Evolutionary conservation across 805 yeast genomes (phyloP), one percentile per base, ranked within the genome.

Genomic region (Barnettozyma siamensis): DNA sequence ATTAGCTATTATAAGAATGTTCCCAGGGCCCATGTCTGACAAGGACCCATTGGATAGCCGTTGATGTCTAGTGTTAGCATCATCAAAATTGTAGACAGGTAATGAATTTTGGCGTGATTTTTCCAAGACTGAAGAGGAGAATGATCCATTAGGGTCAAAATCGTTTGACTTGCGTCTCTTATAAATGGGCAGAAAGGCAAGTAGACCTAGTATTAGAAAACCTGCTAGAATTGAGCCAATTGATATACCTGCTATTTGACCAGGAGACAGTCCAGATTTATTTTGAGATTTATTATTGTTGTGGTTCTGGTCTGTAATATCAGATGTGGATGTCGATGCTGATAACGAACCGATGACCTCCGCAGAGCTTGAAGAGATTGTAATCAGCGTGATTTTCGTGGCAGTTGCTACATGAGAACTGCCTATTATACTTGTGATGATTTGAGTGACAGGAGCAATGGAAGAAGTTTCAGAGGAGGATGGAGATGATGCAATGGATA

Each of bases 391-490:
- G 24, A 9, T 21, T 21, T 21, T 6, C 6, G 24, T 7, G 9
- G 9, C 6, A 6, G 24, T 7, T 21, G 6, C 24, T 7, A 21
- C 6, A 21, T 9, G 6, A 21, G 24, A 21, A 21, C 24, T 27
- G n/a, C 19, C 16, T 7, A 35, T 7, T 11, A 55, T 34, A 12
- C 51, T 46, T 6, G 53, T 40, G 21, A 52, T 36, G 24, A 43
- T 31, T 28, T 47, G 42, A 1, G 49, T 27, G 10, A 46, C 29
- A 10, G 41, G 33, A 4, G 18, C 35, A 5, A 31, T 28, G 16
- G 47, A 9, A 5, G 42, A 20, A 3, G 52, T 19, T 17, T 26
- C 18, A 19, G 42, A 10, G 27, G 47, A 20, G n/a, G 42, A 23
- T 31, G 38, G 15, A 5, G 45, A 21, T 19, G 44, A 12, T 5